These are phyloP conservation scores for Neofusicoccum ribis DNA, from an alignment of 2,329 filamentous ascomycete species.

Conservation along the genomic window DNA sequence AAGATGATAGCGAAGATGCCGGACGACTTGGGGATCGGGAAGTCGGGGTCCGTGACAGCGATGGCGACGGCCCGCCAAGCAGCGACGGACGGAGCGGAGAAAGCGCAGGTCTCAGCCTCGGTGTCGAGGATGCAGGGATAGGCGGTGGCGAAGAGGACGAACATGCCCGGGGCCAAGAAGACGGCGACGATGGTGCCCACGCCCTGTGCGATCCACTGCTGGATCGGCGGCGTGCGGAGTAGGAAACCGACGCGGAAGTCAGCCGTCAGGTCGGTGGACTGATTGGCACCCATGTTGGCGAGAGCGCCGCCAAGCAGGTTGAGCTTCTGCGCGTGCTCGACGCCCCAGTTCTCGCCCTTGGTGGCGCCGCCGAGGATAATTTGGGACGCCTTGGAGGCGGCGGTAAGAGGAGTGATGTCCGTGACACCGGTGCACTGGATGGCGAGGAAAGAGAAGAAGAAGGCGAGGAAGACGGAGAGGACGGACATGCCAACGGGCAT, in stretches of 20 bases:
- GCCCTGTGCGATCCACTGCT: slow-evolving; percentile 67
- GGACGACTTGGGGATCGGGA: slow-evolving; percentile 56
- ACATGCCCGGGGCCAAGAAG: slow-evolving; percentile 67
- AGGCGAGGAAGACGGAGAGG: slow-evolving; percentile 57
- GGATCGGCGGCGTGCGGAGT: slow-evolving; percentile 62
- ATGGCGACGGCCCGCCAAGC: slow-evolving; percentile 67
- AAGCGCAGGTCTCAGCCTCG: slow-evolving; percentile 54
- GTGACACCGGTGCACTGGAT: slow-evolving; percentile 62
- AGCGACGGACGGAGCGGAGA: slow-evolving; percentile 62
- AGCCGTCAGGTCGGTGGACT: slow-evolving; percentile 31
- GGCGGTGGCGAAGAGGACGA: slow-evolving; percentile 66
- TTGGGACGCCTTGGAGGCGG: slow-evolving; percentile 68
- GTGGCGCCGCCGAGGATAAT: slow-evolving; percentile 68
- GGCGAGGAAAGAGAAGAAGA: slow-evolving; percentile 63
- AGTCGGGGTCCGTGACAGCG: slow-evolving; percentile 59
- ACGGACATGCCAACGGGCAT: slow-evolving; percentile 60
- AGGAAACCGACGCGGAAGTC: slow-evolving; percentile 71
- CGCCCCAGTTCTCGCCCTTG: slow-evolving; percentile 51
- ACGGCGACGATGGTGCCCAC: slow-evolving; percentile 64
- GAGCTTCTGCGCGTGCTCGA: slow-evolving; percentile 59
- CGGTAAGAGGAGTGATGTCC: slow-evolving; percentile 65
- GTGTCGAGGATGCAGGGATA: slow-evolving; percentile 66
- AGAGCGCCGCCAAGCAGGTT: slow-evolving; percentile 64
- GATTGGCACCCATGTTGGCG: slow-evolving; percentile 41
- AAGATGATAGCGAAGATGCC: slow-evolving; percentile 61